Evolutionary conservation across 1,139 yeast species (phyloP), one percentile per base, ranked within the genome.

Genomic region (Pneumocystis sp.): DNA sequence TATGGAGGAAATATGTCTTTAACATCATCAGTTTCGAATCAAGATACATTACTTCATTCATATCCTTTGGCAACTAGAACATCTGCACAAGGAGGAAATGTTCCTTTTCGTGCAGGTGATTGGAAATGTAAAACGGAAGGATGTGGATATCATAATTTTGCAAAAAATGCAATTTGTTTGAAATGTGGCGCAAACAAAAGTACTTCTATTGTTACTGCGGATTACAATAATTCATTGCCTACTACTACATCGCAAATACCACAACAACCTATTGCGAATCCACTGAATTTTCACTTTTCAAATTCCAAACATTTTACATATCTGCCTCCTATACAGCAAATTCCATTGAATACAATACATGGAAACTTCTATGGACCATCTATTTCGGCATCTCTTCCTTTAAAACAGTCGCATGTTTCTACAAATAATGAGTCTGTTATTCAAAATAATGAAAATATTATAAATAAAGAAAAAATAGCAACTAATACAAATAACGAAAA

Each of bases 51-150:
- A 42, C 19, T 25, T 59, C n/a, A 37, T 2, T 62, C 61, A 40
- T 64, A 19, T 64, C 64, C 61, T 44, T 56, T 62, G 62, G 19
- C 45, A 29, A 1, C 12, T 21, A 39, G 61, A 59, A 35, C 59
- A 61, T 56, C 63, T 44, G 37, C 61, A 40, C 66, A 62, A 39
- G 50, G 67, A n/a, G 76, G 78, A 61, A 78, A 81, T 68, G 95
- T 90, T 15, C 97, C 97, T 19, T 91, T 91, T 76, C 82, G 97
- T 72, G 97, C 97, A 1, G 97, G 97, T 62, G 97, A 91, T 75
- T 91, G 97, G 97, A 90, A 89, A 74, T 90, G 97, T 78, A 77
- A 82, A 40, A 82, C 81, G 69, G 95, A 87, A 65, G 80, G 83
- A 45, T 91, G 97, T 74, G 81, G 84, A 63, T 91, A 90, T 74